Evolutionary conservation across 805 yeast species (phyloP), one percentile per base, ranked within the genome.

Genomic region (Yueomyces sp.): DNA sequence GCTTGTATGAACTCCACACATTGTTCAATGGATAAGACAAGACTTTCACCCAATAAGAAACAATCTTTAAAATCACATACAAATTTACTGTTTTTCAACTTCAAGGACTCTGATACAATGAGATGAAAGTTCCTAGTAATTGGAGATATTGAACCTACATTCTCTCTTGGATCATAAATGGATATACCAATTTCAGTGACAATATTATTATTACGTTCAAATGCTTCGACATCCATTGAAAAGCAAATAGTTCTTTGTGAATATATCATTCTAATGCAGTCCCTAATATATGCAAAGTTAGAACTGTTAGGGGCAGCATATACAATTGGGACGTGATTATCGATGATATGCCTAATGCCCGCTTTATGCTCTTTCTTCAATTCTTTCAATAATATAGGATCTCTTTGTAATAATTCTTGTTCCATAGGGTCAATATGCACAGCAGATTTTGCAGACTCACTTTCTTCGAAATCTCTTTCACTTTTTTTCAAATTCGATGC

Each of bases 131-230:
- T 68, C 19, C 60, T 59, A 29, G 70, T 55, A 4, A 56, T 44
- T 3, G 79, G 79, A 2, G 60, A 47, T 33, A 66, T 47, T 1
- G 73, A 52, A 19, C 50, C 39, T 19, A 7, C 27, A 46, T 74
- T 76, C 37, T 57, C 63, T 27, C 70, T 52, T 3, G 81, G 81
- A 48, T 76, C 79, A 52, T 67, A 75, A 3, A 77, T 69, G 4
- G 77, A 60, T 3, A 77, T 62, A 1, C 82, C 82, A 41, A 77
- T 66, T 50, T 77, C 82, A 0, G 80, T 76, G 3, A 77, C 63
- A 5, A 57, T 44, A n/a, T 62, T 49, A 8, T 57, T 58, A 47
- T 69, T 56, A 29, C 53, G 49, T 51, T 77, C 82, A 62, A 57
- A 74, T 0, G 81, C 80, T 53, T 77, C 83, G 0, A 74, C 62